These are phyloP conservation scores for Heliamphora pulchella DNA, from an alignment of 179 eudicot genomes.

Conservation along the genomic window DNA sequence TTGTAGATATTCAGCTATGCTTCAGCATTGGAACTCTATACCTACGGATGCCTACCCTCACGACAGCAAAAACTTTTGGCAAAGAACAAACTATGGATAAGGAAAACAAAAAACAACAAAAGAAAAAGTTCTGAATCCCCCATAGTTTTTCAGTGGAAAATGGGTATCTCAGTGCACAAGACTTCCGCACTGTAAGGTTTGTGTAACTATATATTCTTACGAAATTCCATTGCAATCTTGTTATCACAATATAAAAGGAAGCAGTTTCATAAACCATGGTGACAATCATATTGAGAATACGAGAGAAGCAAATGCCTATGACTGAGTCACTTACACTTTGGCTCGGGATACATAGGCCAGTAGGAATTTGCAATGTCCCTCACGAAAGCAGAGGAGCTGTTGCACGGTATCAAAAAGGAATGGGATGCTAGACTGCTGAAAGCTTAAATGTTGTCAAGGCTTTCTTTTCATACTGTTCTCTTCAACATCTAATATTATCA, in stretches of 20 bases:
- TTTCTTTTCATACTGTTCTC: not conserved
- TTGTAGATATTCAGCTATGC: not conserved
- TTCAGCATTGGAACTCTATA: not conserved
- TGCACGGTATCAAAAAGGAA: constrained; percentile 66
- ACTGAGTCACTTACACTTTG: constrained; percentile 47
- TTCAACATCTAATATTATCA: not conserved
- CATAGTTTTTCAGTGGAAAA: not conserved
- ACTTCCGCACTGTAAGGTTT: no score
- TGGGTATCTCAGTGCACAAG: no score
- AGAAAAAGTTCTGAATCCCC: not conserved
- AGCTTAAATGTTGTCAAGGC: constrained; percentile 69
- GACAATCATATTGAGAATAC: not conserved
- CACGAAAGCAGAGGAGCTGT: constrained; percentile 49
- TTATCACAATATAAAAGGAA: not conserved
- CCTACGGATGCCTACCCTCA: not conserved
- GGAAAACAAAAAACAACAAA: not conserved
- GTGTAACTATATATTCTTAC: no score
- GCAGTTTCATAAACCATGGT: constrained; percentile 9
- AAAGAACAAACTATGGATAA: not conserved
- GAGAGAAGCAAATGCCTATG: not conserved
- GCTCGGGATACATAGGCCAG: constrained; percentile 81
- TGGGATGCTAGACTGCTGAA: constrained; percentile 79
- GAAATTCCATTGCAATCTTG: not conserved
- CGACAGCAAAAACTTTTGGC: not conserved
- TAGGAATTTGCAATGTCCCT: constrained; percentile 55